These are phyloP conservation scores for Zarea fungicola DNA, from an alignment of 2,329 filamentous ascomycete genomes.

Conservation along the genomic window DNA sequence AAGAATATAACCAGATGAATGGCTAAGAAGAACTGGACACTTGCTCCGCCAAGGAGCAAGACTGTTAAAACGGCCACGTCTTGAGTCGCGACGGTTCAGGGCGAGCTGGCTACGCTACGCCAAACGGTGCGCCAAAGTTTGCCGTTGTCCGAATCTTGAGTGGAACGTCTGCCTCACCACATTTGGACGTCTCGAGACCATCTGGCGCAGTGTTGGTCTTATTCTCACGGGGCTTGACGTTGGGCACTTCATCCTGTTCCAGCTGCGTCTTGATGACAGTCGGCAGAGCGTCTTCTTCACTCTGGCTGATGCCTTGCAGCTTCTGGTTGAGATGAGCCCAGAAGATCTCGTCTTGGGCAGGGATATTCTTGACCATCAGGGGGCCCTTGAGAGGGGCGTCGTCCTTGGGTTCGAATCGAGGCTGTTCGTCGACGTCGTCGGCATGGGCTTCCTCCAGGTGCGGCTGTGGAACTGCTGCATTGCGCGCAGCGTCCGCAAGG, in stretches of 20 bases:
- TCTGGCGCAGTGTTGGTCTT: conserved; percentile 13
- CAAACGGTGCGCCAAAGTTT: conserved; percentile 46
- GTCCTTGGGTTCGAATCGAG: conserved; percentile 33
- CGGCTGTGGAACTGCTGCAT: neutral
- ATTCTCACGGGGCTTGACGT: no score
- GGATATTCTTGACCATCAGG: conserved; percentile 50
- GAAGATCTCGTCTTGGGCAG: conserved; percentile 51
- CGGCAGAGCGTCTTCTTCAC: conserved; percentile 43
- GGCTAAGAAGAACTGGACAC: no score
- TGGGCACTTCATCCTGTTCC: conserved; percentile 23
- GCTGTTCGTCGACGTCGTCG: conserved; percentile 16
- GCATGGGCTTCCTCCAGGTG: neutral
- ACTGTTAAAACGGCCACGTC: neutral
- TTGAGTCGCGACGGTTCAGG: neutral
- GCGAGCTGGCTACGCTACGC: conserved; percentile 22
- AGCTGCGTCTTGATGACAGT: conserved; percentile 30
- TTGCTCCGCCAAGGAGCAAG: no score
- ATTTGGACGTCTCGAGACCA: conserved; percentile 18
- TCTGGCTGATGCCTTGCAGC: conserved; percentile 44
- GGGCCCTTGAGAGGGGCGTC: conserved; percentile 47
- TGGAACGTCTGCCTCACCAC: conserved; percentile 37
- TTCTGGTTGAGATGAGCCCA: conserved; percentile 45
- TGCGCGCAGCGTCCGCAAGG: no score
- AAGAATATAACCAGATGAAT: no score
- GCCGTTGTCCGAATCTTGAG: conserved; percentile 40